These are phyloP conservation scores for cucumber (Cucumis sativus) DNA, from an alignment of 306 rosid species.

Conservation along the genomic window DNA sequence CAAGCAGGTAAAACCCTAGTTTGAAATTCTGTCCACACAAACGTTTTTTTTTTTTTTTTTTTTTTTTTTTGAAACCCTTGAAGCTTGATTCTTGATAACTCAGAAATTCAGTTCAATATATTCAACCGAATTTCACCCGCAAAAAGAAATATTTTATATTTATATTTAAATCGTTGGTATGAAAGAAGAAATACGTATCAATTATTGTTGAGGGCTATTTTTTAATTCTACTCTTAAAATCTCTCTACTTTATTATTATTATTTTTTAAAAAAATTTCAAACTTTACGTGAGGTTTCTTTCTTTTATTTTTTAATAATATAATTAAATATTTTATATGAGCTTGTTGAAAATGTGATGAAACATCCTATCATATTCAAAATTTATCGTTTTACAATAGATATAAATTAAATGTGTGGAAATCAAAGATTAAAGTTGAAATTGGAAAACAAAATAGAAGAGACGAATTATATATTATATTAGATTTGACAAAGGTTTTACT, in stretches of 20 bases:
- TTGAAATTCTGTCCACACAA: background rate
- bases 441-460: no score
- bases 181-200: no score
- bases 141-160: background rate
- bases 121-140: background rate
- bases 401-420: background rate
- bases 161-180: no score
- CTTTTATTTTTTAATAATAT: background rate
- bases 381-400: background rate
- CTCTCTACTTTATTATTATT: background rate
- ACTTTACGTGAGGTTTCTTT: background rate
- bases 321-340: background rate
- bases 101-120: background rate
- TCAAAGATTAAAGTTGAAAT: background rate
- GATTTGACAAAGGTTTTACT: background rate
- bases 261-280: background rate
- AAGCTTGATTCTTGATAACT: background rate
- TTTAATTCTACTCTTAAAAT: background rate
- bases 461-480: background rate
- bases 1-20: background rate
- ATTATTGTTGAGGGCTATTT: no score
- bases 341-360: background rate
- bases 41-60: background rate
- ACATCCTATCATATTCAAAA: background rate
- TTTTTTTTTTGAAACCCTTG: background rate